Conservation (phyloP, 345 rosid genomes). For the Syzygium aqueum region DNA sequence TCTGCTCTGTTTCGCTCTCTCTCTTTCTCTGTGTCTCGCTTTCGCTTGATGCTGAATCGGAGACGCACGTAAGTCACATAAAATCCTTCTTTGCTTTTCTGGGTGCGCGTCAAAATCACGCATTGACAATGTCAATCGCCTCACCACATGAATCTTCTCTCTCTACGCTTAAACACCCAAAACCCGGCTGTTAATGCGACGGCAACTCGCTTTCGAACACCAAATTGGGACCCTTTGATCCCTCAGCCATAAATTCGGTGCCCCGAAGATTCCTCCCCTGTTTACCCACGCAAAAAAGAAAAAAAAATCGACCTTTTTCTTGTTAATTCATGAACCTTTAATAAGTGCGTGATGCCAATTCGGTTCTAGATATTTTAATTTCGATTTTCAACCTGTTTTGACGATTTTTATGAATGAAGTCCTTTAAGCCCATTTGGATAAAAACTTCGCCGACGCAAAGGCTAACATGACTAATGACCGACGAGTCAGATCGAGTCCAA, state of each 20-base stretch:
- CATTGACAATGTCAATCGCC: background rate
- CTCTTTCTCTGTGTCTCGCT: background rate
- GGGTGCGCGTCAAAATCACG: background rate
- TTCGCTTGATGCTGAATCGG: background rate
- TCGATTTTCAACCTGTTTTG: too few relatives aligned
- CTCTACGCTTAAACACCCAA: background rate
- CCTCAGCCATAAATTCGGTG: conserved; percentile 10
- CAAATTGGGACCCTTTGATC: conserved; percentile 14
- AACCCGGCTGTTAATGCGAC: background rate
- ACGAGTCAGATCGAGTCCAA: too few relatives aligned
- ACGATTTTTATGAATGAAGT: too few relatives aligned
- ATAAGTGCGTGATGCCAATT: too few relatives aligned
- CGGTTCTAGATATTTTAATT: too few relatives aligned
- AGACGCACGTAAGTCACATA: background rate
- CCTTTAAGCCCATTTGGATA: too few relatives aligned
- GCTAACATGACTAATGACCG: too few relatives aligned
- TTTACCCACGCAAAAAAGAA: background rate
- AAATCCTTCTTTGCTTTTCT: background rate
- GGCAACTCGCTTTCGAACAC: conserved; percentile 9
- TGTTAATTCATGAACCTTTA: background rate
- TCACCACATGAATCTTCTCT: background rate
- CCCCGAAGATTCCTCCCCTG: background rate
- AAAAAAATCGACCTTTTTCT: background rate
- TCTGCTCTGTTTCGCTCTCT: background rate
- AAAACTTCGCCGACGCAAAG: too few relatives aligned